Percentiles rank a stretch among this genome's conserved stretches.
phyloP scores from a whole-genome alignment of 2,329 filamentous ascomycete species.

The Amauroascus niger region DNA sequence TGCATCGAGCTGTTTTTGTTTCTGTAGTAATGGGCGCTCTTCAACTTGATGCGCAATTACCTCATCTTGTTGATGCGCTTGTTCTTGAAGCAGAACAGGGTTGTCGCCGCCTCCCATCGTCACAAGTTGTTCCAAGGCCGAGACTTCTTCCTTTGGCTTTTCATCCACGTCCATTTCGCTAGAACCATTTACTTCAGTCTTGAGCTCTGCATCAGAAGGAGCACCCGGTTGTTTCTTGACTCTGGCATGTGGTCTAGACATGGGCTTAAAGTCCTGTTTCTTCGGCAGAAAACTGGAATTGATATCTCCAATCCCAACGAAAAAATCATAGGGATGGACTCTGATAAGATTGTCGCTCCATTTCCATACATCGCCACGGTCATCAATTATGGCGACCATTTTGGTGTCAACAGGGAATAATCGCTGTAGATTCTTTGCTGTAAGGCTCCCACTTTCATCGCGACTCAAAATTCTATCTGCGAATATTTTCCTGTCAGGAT shows the following conservation, averaged over 20 bases:
- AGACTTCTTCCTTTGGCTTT: slow-evolving; percentile 34
- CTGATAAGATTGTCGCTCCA: slow-evolving; percentile 92
- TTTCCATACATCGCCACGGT: slow-evolving; percentile 90
- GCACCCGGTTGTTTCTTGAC: slow-evolving; percentile 18
- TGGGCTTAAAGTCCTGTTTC: slow-evolving; percentile 46
- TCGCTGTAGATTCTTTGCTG: slow-evolving; percentile 77
- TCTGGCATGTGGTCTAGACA: slow-evolving; percentile 23
- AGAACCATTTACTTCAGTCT: slow-evolving; percentile 29
- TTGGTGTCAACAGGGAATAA: slow-evolving; percentile 94
- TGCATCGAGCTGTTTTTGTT: slow-evolving; percentile 83
- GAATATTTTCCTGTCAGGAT: slow-evolving; percentile 80
- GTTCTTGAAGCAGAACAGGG: slow-evolving; percentile 57
- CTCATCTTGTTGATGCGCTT: slow-evolving; percentile 78
- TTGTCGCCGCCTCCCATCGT: slow-evolving; percentile 64
- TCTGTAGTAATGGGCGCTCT: slow-evolving; percentile 78
- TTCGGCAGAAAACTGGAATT: slow-evolving; percentile 95
- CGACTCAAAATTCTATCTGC: slow-evolving; percentile 91
- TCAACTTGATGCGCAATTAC: slow-evolving; percentile 78
- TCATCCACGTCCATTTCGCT: slow-evolving; percentile 12
- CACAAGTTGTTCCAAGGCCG: slow-evolving; percentile 64
- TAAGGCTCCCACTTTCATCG: slow-evolving; percentile 91
- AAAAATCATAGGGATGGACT: slow-evolving; percentile 92
- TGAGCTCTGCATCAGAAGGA: slow-evolving; percentile 13
- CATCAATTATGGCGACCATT: slow-evolving; percentile 99
- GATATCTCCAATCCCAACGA: slow-evolving; percentile 95